Evolutionary conservation across 176 grass and related monocot genomes (phyloP).

Genomic region (Avena sativa): DNA sequence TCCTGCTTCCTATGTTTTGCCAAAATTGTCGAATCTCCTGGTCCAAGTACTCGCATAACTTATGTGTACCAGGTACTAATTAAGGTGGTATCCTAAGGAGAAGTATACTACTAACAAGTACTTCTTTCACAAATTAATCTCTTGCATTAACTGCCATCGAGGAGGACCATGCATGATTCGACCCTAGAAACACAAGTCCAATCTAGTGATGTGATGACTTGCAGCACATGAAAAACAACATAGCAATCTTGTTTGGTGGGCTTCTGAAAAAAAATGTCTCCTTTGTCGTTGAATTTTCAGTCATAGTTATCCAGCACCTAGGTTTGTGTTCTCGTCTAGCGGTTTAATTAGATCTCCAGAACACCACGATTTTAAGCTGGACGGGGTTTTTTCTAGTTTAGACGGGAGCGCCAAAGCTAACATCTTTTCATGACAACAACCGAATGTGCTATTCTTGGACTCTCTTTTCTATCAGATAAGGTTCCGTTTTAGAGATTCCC

Average conservation of each 20-base stretch:
- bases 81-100: not conserved
- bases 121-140: not conserved
- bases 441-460: slow-evolving; percentile 58
- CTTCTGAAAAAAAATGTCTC: not conserved
- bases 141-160: not conserved
- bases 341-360: slow-evolving; percentile 22
- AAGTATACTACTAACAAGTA: not conserved
- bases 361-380: not conserved
- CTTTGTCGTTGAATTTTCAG: slow-evolving; percentile 4
- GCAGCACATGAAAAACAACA: slow-evolving; percentile 10
- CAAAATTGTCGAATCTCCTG: slow-evolving; percentile 27
- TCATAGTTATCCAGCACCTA: not conserved
- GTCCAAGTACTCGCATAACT: slow-evolving; percentile 14
- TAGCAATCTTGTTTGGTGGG: not conserved
- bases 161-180: not conserved
- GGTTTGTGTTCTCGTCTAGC: not conserved
- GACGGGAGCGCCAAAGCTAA: slow-evolving; percentile 34
- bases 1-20: slow-evolving; percentile 29
- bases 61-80: not conserved
- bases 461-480: slow-evolving; percentile 56
- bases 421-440: slow-evolving; percentile 49
- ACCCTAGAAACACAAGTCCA: not conserved
- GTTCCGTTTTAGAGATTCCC: slow-evolving; percentile 56
- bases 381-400: slow-evolving; percentile 21
- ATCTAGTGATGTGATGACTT: not conserved